Percentiles rank a stretch among this genome's conserved stretches.
Conservation (phyloP, 78 protist genomes). For the Polysphondylium violaceum region DNA sequence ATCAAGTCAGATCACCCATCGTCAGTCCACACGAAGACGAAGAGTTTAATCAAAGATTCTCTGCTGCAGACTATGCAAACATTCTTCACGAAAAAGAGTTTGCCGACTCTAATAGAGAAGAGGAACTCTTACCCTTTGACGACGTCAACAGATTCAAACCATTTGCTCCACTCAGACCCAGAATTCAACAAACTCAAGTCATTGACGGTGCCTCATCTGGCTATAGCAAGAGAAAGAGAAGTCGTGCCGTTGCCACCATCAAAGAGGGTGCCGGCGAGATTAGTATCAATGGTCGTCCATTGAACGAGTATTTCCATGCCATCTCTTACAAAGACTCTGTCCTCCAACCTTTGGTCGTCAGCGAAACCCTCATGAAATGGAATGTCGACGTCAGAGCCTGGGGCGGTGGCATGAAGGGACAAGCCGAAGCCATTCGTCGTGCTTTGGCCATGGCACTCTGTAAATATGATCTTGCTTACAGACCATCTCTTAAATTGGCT, state of each 20-base stretch:
- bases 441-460: slow-evolving; percentile 75
- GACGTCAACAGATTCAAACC: slow-evolving; percentile 9
- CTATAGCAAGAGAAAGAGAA: slow-evolving; percentile 65
- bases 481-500: slow-evolving; percentile 23
- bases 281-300: slow-evolving; percentile 39
- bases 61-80: neutral
- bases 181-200: neutral
- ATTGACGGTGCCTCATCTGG: slow-evolving; percentile 40
- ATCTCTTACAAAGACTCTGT: slow-evolving; percentile 39
- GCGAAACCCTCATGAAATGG: slow-evolving; percentile 62
- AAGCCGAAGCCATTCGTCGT: slow-evolving; percentile 79
- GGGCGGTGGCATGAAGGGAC: slow-evolving; percentile 83
- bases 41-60: neutral
- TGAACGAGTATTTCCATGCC: slow-evolving; percentile 63
- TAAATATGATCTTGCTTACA: slow-evolving; percentile 49
- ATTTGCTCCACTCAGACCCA: slow-evolving; percentile 37
- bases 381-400: slow-evolving; percentile 7
- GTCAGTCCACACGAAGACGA: slow-evolving; percentile 44
- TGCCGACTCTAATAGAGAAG: neutral
- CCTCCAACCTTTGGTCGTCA: slow-evolving; percentile 68
- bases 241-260: slow-evolving; percentile 30
- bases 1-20: neutral
- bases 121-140: neutral
- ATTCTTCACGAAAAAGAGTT: neutral
- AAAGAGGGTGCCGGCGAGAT: slow-evolving; percentile 48